Percentiles rank a stretch among this genome's conserved stretches.
These are phyloP conservation scores for Penicillium aurantiogriseum DNA, from an alignment of 2,329 filamentous ascomycete species.

Conservation along the genomic window DNA sequence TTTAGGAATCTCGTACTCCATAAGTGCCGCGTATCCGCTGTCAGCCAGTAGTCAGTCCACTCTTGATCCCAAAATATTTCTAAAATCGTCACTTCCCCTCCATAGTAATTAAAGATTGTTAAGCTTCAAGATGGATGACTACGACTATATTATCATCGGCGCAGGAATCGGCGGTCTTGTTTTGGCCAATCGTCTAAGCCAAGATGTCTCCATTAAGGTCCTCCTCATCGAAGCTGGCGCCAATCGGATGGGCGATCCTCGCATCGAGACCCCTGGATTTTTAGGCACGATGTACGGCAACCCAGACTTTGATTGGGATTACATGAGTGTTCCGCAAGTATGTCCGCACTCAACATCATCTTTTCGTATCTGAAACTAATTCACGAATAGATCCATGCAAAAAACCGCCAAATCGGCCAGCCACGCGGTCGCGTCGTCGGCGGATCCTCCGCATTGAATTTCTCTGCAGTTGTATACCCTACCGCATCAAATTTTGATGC, in stretches of 20 bases:
- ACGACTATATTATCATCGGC: constrained; percentile 35
- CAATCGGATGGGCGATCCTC: constrained; percentile 24
- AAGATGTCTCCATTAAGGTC: constrained; percentile 26
- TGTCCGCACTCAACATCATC: background rate
- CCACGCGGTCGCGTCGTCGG: constrained; percentile 52
- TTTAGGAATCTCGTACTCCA: background rate
- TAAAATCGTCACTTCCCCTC: background rate
- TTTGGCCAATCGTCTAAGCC: constrained; percentile 32
- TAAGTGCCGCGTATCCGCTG: background rate
- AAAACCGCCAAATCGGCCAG: constrained; percentile 43
- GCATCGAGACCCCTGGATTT: constrained; percentile 24
- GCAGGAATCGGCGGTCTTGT: constrained; percentile 34
- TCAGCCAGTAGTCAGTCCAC: background rate
- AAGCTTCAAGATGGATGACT: constrained; percentile 9
- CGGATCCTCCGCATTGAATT: constrained; percentile 49
- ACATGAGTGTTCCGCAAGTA: constrained; percentile 28
- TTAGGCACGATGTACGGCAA: constrained; percentile 18
- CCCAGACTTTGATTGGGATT: constrained; percentile 29
- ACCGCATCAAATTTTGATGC: constrained; percentile 43
- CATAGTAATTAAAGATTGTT: background rate
- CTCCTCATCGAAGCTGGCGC: constrained; percentile 32
- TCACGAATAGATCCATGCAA: constrained; percentile 29
- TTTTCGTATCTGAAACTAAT: background rate
- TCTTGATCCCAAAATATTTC: background rate
- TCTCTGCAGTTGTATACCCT: constrained; percentile 28